A percentile compares a stretch with the other conserved stretches of the same genome.
phyloP scores from a whole-genome alignment of 192 early-diverging fungal genomes.

The Coemansia guatemalensis region DNA sequence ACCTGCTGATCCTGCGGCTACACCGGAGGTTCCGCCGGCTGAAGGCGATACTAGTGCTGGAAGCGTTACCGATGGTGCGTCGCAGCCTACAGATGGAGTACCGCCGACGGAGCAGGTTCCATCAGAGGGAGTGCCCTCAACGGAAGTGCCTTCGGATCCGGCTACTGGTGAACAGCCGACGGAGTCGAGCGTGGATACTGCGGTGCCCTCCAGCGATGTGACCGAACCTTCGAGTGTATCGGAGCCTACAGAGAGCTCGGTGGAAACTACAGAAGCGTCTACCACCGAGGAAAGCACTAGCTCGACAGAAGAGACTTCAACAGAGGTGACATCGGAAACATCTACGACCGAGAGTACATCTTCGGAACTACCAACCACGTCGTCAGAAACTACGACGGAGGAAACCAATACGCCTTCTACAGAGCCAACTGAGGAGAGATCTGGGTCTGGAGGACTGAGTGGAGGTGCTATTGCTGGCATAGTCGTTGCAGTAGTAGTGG shows the following conservation, averaged over 20 bases:
- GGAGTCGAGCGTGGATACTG: background rate
- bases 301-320: background rate
- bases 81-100: too few species aligned
- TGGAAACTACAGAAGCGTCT: background rate
- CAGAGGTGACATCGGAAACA: background rate
- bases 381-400: background rate
- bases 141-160: too few species aligned
- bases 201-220: background rate
- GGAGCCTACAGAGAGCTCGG: background rate
- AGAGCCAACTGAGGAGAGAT: background rate
- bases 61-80: too few species aligned
- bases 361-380: background rate
- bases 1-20: background rate
- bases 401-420: background rate
- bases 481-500: slow-evolving; percentile 22
- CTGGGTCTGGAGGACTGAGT: slow-evolving; percentile 22
- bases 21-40: too few species aligned
- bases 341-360: background rate
- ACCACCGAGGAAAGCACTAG: background rate
- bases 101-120: too few species aligned
- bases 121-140: too few species aligned
- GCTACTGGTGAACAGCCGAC: background rate
- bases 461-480: slow-evolving; percentile 50
- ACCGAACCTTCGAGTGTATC: background rate
- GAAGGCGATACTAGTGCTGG: too few species aligned